Evolutionary conservation across 129 eudicot genomes (phyloP).

Genomic region (Smallanthus sonchifolius): DNA sequence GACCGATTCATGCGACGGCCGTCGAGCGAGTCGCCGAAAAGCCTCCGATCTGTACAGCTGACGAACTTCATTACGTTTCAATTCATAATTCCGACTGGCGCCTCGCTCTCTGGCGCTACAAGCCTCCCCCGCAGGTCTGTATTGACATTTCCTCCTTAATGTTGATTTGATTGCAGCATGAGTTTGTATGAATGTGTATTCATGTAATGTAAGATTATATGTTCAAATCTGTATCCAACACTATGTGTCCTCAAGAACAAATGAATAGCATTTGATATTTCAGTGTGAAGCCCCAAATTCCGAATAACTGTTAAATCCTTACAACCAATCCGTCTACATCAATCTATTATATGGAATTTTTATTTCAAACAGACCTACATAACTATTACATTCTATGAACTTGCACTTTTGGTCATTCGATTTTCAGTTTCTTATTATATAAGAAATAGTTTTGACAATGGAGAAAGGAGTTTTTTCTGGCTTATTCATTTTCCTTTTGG

Average conservation of each 20-base stretch:
- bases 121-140: slow-evolving; percentile 54
- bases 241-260: slow-evolving; percentile 2
- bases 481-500: background rate
- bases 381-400: no score
- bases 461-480: background rate
- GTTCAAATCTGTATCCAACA: background rate
- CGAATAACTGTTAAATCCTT: slow-evolving; percentile 1
- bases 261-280: background rate
- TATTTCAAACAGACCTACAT: no score
- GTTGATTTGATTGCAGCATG: background rate
- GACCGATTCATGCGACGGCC: slow-evolving; percentile 8
- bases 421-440: no score
- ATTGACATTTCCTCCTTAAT: background rate
- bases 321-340: background rate
- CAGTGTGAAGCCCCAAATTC: background rate
- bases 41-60: slow-evolving; percentile 77
- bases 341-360: background rate
- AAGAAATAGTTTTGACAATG: background rate
- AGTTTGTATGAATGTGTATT: background rate
- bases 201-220: background rate
- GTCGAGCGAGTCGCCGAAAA: slow-evolving; percentile 25
- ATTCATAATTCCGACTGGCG: slow-evolving; percentile 63
- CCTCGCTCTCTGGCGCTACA: slow-evolving; percentile 84
- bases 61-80: slow-evolving; percentile 73
- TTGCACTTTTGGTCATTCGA: no score